These are phyloP conservation scores for Mycocentrospora acerina DNA, from an alignment of 2,329 filamentous ascomycete genomes.

Conservation along the genomic window DNA sequence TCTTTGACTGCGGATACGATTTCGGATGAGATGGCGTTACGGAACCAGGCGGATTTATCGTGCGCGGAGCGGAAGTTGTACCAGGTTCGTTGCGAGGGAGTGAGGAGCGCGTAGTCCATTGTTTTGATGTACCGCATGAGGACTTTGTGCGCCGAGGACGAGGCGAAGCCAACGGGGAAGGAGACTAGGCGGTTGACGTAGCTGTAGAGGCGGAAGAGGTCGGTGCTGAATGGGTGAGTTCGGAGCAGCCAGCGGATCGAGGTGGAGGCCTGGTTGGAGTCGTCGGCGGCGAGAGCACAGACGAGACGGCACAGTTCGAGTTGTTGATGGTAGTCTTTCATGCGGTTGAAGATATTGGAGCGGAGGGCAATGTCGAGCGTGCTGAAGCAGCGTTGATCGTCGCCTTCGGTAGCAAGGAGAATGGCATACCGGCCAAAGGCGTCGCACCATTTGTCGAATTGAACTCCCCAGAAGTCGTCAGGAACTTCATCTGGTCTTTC, in stretches of 20 bases:
- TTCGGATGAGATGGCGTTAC: constrained; percentile 40
- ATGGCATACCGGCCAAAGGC: constrained; percentile 88
- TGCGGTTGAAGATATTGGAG: constrained; percentile 79
- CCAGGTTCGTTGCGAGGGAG: constrained; percentile 50
- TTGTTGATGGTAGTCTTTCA: constrained; percentile 65
- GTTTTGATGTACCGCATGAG: constrained; percentile 88
- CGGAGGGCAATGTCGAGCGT: constrained; percentile 76
- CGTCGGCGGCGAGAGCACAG: constrained; percentile 78
- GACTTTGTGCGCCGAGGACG: constrained; percentile 83
- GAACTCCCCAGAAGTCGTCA: constrained; percentile 70
- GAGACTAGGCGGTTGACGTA: constrained; percentile 75
- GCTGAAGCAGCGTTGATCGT: constrained; percentile 73
- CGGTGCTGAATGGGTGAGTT: constrained; percentile 75
- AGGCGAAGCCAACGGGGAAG: constrained; percentile 72
- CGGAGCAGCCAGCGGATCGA: constrained; percentile 83
- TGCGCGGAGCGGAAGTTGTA: constrained; percentile 42
- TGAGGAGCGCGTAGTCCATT: constrained; percentile 71
- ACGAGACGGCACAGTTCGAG: constrained; percentile 80
- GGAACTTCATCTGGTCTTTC: constrained; percentile 43
- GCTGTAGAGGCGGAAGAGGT: constrained; percentile 81
- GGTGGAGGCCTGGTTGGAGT: constrained; percentile 72
- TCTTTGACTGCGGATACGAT: constrained; percentile 44
- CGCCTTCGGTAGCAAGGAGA: constrained; percentile 67
- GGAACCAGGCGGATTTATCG: constrained; percentile 43
- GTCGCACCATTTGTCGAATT: constrained; percentile 83